These are phyloP conservation scores for Sphaerulina musiva DNA, from an alignment of 2,329 filamentous ascomycete species.

Conservation along the genomic window DNA sequence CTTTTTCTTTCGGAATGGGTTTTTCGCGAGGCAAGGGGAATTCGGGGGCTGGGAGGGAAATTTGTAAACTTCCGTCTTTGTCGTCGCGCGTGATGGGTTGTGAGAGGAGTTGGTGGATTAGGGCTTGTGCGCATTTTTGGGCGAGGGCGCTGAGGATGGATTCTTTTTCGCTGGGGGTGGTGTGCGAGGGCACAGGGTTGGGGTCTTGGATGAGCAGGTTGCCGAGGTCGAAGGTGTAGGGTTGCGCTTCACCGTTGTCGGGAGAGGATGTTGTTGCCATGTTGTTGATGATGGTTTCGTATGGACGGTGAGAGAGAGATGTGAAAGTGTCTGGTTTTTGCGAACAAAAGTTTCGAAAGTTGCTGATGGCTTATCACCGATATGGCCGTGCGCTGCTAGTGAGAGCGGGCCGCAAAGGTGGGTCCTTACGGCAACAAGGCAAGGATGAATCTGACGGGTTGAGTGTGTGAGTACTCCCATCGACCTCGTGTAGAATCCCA, in stretches of 20 bases:
- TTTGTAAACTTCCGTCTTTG: conserved; percentile 58
- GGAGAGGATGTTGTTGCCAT: not conserved
- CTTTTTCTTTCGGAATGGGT: conserved; percentile 72
- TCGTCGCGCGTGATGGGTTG: conserved; percentile 66
- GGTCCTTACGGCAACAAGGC: not conserved
- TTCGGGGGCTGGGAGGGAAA: conserved; percentile 64
- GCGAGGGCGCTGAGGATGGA: conserved; percentile 64
- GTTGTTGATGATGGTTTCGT: not conserved
- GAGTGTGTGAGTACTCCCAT: too few species aligned
- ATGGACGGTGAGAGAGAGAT: too few species aligned
- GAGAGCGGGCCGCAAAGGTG: too few species aligned
- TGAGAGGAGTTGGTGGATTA: conserved; percentile 90
- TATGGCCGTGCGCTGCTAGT: not conserved
- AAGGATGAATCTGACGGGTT: not conserved
- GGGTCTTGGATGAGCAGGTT: conserved; percentile 80
- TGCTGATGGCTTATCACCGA: not conserved
- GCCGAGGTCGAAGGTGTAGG: conserved; percentile 87
- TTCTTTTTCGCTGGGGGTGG: conserved; percentile 48
- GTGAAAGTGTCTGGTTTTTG: too few species aligned
- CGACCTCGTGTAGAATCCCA: too few species aligned
- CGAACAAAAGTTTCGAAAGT: not conserved
- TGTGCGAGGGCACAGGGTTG: conserved; percentile 61
- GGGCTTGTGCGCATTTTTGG: conserved; percentile 81
- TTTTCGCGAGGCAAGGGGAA: conserved; percentile 84
- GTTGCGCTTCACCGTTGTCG: conserved; percentile 60